phyloP scores from a whole-genome alignment of 805 yeast genomes.

The Ogataea philodendri region DNA sequence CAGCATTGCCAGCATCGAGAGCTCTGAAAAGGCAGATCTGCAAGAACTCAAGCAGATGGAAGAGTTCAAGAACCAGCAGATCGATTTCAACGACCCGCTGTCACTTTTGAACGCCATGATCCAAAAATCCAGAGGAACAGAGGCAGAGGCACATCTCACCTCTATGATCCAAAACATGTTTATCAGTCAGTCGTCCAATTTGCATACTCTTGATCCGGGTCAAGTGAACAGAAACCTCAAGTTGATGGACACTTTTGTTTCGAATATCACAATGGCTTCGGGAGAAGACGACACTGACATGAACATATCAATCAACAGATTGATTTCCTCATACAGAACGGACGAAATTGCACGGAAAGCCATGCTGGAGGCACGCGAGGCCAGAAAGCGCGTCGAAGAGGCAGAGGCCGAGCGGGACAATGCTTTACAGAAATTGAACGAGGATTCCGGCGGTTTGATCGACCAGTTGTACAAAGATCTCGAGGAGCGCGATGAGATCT shows the following conservation, averaged over 20 bases:
- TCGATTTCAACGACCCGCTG: constrained; percentile 68
- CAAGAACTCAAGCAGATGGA: constrained; percentile 38
- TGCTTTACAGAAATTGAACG: constrained; percentile 29
- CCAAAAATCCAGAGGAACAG: constrained; percentile 54
- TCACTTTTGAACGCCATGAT: constrained; percentile 62
- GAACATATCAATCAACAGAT: constrained; percentile 71
- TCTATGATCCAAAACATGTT: constrained; percentile 67
- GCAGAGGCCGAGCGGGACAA: constrained; percentile 43
- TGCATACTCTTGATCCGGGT: constrained; percentile 43
- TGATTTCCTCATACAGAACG: constrained; percentile 70
- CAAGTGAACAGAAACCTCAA: constrained; percentile 49
- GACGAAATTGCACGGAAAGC: constrained; percentile 86
- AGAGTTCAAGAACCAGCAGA: constrained; percentile 40
- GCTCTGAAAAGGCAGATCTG: constrained; percentile 42
- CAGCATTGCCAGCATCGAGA: constrained; percentile 41
- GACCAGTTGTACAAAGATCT: constrained; percentile 59
- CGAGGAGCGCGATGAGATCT: constrained; percentile 57
- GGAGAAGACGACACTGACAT: constrained; percentile 62
- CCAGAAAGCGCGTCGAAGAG: constrained; percentile 38
- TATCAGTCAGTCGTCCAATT: constrained; percentile 46
- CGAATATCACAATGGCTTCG: constrained; percentile 51
- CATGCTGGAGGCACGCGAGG: constrained; percentile 41
- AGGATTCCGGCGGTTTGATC: constrained; percentile 77
- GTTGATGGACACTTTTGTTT: constrained; percentile 53
- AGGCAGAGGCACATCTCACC: constrained; percentile 56